phyloP scores from a whole-genome alignment of 768 basidiomycete species.

The Cantharellus anzutake region DNA sequence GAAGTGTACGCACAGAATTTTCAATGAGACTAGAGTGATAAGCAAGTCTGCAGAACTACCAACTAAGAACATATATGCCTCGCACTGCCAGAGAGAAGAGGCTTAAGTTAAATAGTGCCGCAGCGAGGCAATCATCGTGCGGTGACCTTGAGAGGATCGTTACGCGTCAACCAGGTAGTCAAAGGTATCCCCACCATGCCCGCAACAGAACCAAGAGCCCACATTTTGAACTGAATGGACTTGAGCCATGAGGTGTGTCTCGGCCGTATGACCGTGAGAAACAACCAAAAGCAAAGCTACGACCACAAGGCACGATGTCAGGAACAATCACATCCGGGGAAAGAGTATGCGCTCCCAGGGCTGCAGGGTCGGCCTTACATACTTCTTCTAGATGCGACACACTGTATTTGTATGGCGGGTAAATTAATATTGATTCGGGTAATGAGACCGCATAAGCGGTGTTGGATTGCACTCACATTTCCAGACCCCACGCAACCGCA shows the following conservation, averaged over 20 bases:
- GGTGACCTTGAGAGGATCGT: slow-evolving; percentile 36
- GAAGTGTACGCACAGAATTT: slow-evolving; percentile 31
- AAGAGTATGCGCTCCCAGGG: neutral
- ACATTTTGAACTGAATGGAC: slow-evolving; percentile 57
- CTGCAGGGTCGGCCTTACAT: no score
- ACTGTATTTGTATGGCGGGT: slow-evolving; percentile 13
- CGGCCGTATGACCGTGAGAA: slow-evolving; percentile 25
- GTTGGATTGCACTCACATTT: slow-evolving; percentile 33
- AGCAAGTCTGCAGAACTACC: slow-evolving; percentile 37
- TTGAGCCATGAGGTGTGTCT: slow-evolving; percentile 54
- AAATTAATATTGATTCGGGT: no score
- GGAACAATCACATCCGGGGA: neutral
- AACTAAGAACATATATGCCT: slow-evolving; percentile 57
- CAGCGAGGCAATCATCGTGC: neutral
- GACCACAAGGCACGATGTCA: neutral
- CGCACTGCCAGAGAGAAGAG: slow-evolving; percentile 24
- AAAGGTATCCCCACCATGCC: slow-evolving; percentile 56
- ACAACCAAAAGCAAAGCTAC: slow-evolving; percentile 70
- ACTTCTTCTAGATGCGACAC: slow-evolving; percentile 42
- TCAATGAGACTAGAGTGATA: slow-evolving; percentile 53
- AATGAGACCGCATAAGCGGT: slow-evolving; percentile 13
- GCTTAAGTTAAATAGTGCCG: slow-evolving; percentile 10
- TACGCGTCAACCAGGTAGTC: slow-evolving; percentile 39
- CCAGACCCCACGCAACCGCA: slow-evolving; percentile 56
- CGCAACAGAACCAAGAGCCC: slow-evolving; percentile 46